Percentiles rank a stretch among this genome's conserved stretches.
Evolutionary conservation across 345 rosid species (phyloP).

Genomic region (Arabidopsis arenosa): DNA sequence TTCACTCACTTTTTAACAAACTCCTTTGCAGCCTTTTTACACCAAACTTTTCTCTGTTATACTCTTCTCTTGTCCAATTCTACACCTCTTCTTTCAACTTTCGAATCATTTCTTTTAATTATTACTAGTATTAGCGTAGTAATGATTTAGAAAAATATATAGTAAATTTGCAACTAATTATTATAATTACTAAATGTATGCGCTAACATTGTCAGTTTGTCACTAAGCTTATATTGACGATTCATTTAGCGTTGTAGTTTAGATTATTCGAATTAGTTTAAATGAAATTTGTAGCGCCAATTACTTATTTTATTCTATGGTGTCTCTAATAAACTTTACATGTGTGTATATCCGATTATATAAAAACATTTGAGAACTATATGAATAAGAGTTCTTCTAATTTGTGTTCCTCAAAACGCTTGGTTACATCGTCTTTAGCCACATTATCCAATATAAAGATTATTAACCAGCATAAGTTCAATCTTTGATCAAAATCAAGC

Average conservation of each 20-base stretch:
- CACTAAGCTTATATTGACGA: background rate
- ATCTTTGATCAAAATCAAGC: background rate
- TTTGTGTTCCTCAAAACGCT: background rate
- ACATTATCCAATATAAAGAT: background rate
- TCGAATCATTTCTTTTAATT: conserved; percentile 19
- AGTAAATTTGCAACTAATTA: background rate
- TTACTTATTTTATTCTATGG: background rate
- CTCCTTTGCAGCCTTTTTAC: conserved; percentile 45
- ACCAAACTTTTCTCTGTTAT: conserved; percentile 29
- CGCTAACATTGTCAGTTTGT: background rate
- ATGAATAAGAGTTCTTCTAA: background rate
- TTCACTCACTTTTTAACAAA: conserved; percentile 37
- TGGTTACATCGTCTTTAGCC: background rate
- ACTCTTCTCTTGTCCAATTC: conserved; percentile 40
- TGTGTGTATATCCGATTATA: background rate
- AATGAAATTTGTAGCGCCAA: background rate
- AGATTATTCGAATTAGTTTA: background rate
- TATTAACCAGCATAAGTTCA: background rate
- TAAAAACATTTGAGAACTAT: background rate
- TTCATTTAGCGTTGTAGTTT: background rate
- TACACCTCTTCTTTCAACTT: conserved; percentile 31
- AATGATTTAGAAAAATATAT: background rate
- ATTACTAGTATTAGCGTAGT: background rate
- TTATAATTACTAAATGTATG: background rate
- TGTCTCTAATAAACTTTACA: background rate